Evolutionary conservation across 2,329 filamentous ascomycete species (phyloP).

Genomic region (Tolypocladium ophioglossoides): DNA sequence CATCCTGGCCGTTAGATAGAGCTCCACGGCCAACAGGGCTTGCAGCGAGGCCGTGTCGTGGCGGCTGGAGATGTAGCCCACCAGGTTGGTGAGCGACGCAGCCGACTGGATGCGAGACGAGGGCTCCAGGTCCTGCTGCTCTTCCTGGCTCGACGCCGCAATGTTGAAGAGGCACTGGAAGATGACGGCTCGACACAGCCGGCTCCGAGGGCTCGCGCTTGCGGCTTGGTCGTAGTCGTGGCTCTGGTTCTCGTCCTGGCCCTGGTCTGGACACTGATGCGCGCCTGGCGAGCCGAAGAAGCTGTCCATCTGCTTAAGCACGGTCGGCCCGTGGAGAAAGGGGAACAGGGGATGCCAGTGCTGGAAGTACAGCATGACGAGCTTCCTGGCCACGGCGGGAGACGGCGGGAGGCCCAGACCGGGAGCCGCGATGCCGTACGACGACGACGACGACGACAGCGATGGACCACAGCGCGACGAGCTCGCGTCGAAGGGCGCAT

Average conservation of each 20-base stretch:
- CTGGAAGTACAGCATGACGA: constrained; percentile 38
- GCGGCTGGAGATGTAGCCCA: constrained; percentile 26
- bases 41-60: constrained; percentile 35
- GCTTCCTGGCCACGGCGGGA: constrained; percentile 21
- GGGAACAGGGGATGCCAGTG: constrained; percentile 42
- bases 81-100: constrained; percentile 23
- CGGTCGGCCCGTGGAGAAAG: constrained; percentile 38
- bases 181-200: constrained; percentile 23
- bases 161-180: constrained; percentile 42
- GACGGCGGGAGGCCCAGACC: constrained; percentile 1
- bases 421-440: neutral
- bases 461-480: neutral
- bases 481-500: neutral
- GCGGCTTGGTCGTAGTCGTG: neutral
- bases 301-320: constrained; percentile 26
- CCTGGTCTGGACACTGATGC: neutral
- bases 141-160: constrained; percentile 18
- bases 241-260: neutral
- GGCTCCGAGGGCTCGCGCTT: constrained; percentile 24
- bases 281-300: neutral
- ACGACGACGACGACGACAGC: neutral
- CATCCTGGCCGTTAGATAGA: constrained; percentile 36
- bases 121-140: constrained; percentile 2
- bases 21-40: constrained; percentile 34
- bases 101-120: constrained; percentile 25